Conservation (phyloP, 2,329 filamentous ascomycete species). For the Nemania abortiva region DNA sequence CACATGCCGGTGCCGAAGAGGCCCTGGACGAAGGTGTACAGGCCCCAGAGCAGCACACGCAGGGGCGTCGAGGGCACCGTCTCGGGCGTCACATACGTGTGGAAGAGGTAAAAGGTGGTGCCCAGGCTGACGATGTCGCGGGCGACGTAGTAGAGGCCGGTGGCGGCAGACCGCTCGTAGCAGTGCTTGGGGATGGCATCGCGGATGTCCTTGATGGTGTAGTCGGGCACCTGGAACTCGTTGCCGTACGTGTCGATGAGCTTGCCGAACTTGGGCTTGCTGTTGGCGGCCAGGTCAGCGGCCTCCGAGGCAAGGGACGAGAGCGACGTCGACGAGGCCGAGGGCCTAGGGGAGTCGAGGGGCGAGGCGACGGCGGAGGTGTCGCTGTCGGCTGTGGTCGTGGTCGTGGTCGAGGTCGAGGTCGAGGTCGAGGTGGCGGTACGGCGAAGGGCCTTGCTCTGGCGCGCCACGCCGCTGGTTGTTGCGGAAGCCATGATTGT, state of each 20-base stretch:
- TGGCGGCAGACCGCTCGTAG: constrained; percentile 85
- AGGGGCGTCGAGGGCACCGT: constrained; percentile 76
- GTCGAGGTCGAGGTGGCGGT: constrained; percentile 58
- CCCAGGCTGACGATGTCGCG: constrained; percentile 81
- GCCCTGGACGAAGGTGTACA: constrained; percentile 86
- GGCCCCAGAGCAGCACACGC: constrained; percentile 72
- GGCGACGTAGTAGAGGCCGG: constrained; percentile 83
- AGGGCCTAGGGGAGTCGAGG: constrained; percentile 69
- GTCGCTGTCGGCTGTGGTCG: constrained; percentile 59
- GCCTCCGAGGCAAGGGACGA: constrained; percentile 85
- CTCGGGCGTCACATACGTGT: constrained; percentile 91
- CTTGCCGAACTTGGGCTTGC: constrained; percentile 63
- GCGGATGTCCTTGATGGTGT: constrained; percentile 96
- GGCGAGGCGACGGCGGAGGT: constrained; percentile 68
- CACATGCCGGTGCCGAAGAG: constrained; percentile 94
- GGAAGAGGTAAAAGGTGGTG: constrained; percentile 85
- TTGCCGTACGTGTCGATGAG: constrained; percentile 95
- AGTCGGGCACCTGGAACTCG: constrained; percentile 92
- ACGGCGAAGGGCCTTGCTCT: constrained; percentile 61
- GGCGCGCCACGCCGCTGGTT: constrained; percentile 58
- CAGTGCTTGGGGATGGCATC: constrained; percentile 98
- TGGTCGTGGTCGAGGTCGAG: constrained; percentile 55
- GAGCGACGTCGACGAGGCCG: constrained; percentile 88
- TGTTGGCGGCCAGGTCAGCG: constrained; percentile 51
- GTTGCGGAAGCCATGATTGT: constrained; percentile 60